Evolutionary conservation across 1,284 basidiomycete genomes (phyloP), one percentile per base, ranked within the genome.

Genomic region (Tilletiaria anomala): DNA sequence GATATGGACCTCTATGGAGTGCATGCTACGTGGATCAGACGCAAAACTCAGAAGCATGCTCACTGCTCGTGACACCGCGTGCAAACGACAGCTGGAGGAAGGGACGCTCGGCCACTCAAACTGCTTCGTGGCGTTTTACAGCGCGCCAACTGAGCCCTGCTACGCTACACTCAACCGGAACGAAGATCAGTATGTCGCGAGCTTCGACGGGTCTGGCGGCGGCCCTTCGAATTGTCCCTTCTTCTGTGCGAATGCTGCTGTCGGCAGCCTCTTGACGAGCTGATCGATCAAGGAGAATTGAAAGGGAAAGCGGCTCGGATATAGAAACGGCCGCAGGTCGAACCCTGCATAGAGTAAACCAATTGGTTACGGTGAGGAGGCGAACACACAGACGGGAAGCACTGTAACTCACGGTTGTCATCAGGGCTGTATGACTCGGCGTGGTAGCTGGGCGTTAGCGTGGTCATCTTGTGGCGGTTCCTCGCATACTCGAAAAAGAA

Each of bases 381-480:
- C 10, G 29, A 49, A 29, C 22, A 17, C 23, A 35, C n/a, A 15
- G 18, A 37, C 17, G 12, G 18, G 35, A 8, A 15, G 6, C 19
- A 26, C 35, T n/a, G 11, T 19, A 22, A 42, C 79, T 62, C 61
- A 86, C 91, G 75, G 65, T 97, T 94, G 68, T 96, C 89, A 64
- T 96, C 91, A 3, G 88, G 88, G 60, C 83, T 87, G 70, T 94
- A 94, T 6, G 82, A 83, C 68, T 93, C 86, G 51, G 93, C 89
- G 68, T 97, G 93, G 56, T 97, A 96, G 3, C 84, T 77, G 1
- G 91, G 93, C 1, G 93, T 97, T 48, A 99, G 66, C 0, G 89
- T 97, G 6, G 93, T 97, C 91, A 97, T 97, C 76, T 97, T 97
- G 70, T 97, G 91, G 40, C 93, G 72, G 68, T 97, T 99, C 45